These are phyloP conservation scores for Taphrina pruni DNA, from an alignment of 1,139 yeast species.

Conservation along the genomic window DNA sequence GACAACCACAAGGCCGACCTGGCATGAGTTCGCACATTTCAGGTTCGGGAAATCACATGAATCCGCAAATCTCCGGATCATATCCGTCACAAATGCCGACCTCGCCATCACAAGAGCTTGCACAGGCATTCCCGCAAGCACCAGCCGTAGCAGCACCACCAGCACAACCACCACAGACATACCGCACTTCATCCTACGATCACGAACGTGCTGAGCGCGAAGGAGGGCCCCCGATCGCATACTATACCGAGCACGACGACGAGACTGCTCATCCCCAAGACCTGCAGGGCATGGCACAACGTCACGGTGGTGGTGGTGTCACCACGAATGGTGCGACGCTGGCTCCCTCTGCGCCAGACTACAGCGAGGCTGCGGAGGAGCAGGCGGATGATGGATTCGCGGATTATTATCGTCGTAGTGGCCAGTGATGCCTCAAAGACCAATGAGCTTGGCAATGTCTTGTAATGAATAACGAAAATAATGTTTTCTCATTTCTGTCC, in stretches of 20 bases:
- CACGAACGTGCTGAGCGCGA: conserved; percentile 23
- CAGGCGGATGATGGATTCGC: conserved; percentile 13
- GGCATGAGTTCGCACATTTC: neutral
- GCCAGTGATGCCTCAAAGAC: neutral
- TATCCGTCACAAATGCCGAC: conserved; percentile 14
- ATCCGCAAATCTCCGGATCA: neutral
- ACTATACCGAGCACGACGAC: conserved; percentile 21
- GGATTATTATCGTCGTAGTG: conserved; percentile 15
- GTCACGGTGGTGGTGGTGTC: neutral
- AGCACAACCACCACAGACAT: neutral
- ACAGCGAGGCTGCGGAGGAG: neutral
- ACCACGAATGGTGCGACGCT: neutral
- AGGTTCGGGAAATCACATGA: neutral
- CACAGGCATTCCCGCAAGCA: conserved; percentile 25
- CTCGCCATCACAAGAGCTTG: conserved; percentile 29
- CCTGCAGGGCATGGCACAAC: too few relatives aligned
- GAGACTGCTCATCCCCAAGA: neutral
- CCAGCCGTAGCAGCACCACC: neutral
- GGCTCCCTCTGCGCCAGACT: conserved; percentile 3
- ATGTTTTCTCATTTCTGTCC: neutral
- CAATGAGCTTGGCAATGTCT: neutral
- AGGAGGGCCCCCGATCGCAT: conserved; percentile 38
- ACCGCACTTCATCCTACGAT: conserved; percentile 16
- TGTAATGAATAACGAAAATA: conserved; percentile 4
- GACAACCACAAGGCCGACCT: neutral